phyloP scores from a whole-genome alignment of 164 flowering plant genomes.

The Magnolia sinica region DNA sequence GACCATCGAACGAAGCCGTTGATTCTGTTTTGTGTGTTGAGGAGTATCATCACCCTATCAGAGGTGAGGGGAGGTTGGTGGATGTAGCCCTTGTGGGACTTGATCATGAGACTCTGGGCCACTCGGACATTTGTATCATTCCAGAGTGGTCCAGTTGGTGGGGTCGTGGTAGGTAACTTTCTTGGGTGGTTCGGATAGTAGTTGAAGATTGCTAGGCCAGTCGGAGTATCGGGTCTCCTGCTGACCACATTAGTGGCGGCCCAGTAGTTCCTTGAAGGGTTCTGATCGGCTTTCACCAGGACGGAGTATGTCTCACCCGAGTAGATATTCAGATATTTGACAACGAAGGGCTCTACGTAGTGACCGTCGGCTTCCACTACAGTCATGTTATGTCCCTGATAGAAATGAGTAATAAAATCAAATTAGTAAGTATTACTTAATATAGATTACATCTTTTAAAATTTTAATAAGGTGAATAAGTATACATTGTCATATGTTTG shows the following conservation, averaged over 20 bases:
- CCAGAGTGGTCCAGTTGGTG: conserved; percentile 62
- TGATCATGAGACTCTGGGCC: conserved; percentile 33
- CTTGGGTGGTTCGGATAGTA: conserved; percentile 77
- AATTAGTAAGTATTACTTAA: too few relatives aligned
- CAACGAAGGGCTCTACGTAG: conserved; percentile 68
- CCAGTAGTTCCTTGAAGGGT: conserved; percentile 76
- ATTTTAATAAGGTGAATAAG: too few relatives aligned
- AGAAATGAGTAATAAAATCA: too few relatives aligned
- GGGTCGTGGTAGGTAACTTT: conserved; percentile 39
- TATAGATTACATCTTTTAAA: too few relatives aligned
- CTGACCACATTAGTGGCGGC: conserved; percentile 41
- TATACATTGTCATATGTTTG: too few relatives aligned
- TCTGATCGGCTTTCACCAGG: conserved; percentile 59
- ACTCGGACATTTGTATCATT: conserved; percentile 32
- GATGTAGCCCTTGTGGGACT: conserved; percentile 24
- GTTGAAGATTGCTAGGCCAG: conserved; percentile 57
- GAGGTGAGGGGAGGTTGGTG: conserved; percentile 46
- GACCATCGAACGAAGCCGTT: conserved; percentile 55
- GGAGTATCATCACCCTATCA: conserved; percentile 51
- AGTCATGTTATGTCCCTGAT: conserved; percentile 84
- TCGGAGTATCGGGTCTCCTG: conserved; percentile 42
- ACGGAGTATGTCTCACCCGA: conserved; percentile 89
- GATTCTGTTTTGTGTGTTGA: conserved; percentile 71
- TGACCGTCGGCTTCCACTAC: conserved; percentile 92
- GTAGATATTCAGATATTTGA: conserved; percentile 63